phyloP scores from a whole-genome alignment of 345 rosid genomes.

The Gossypium herbaceum region DNA sequence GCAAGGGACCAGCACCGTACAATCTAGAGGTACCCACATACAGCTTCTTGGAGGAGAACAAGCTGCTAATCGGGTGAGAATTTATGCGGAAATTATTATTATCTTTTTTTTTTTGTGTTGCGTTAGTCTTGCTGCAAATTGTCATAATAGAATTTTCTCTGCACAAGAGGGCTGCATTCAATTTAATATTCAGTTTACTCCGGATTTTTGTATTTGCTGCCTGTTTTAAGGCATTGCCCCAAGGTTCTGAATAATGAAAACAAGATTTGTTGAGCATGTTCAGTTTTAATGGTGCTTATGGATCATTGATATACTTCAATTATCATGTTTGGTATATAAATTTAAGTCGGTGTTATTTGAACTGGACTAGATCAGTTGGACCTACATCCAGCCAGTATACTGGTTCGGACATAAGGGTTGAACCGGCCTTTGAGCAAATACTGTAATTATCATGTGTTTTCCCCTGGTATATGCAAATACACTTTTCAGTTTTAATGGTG shows the following conservation, averaged over 20 bases:
- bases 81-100: background rate
- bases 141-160: constrained; percentile 23
- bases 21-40: constrained; percentile 64
- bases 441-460: no score
- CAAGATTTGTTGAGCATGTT: constrained; percentile 18
- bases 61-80: constrained; percentile 46
- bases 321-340: no score
- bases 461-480: no score
- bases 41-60: constrained; percentile 56
- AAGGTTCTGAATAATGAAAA: constrained; percentile 33
- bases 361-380: no score
- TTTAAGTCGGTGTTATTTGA: no score
- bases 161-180: constrained; percentile 16
- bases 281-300: background rate
- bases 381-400: no score
- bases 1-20: constrained; percentile 64
- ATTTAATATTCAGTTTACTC: constrained; percentile 10
- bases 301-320: no score
- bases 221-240: constrained; percentile 7
- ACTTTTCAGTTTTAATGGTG: background rate
- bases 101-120: background rate
- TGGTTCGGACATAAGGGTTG: no score
- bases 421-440: no score
- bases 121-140: constrained; percentile 9
- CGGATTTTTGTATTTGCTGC: constrained; percentile 20